These are phyloP conservation scores for Aspergillus alliaceus DNA, from an alignment of 2,329 filamentous ascomycete species.

Conservation along the genomic window DNA sequence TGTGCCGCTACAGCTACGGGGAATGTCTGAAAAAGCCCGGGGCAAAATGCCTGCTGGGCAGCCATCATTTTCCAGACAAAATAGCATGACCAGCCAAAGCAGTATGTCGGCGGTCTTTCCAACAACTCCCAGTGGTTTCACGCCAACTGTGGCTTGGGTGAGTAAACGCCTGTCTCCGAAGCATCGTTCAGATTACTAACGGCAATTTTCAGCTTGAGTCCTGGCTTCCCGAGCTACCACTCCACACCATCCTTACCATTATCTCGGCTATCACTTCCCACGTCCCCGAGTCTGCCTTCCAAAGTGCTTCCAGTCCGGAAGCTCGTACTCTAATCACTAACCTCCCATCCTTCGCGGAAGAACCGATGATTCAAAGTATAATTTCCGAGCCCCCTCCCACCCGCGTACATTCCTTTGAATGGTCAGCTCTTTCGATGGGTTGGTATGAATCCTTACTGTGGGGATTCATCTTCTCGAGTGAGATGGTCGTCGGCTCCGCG, in stretches of 20 bases:
- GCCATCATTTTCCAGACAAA: conserved; percentile 83
- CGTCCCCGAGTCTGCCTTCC: conserved; percentile 50
- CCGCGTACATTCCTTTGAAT: conserved; percentile 87
- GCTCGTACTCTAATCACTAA: conserved; percentile 44
- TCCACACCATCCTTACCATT: conserved; percentile 80
- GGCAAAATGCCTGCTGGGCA: conserved; percentile 90
- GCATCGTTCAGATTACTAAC: conserved; percentile 14
- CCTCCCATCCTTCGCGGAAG: conserved; percentile 44
- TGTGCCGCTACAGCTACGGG: conserved; percentile 76
- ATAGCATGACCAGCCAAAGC: conserved; percentile 78
- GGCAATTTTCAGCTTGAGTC: conserved; percentile 66
- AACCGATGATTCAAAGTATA: conserved; percentile 66
- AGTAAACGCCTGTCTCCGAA: conserved; percentile 19
- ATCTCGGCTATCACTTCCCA: conserved; percentile 62
- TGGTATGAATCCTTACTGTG: conserved; percentile 97
- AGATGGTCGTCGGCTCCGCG: conserved; percentile 66
- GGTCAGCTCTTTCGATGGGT: conserved; percentile 83
- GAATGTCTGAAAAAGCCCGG: conserved; percentile 95
- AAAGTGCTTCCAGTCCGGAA: conserved; percentile 37
- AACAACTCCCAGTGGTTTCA: conserved; percentile 60
- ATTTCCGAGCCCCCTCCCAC: conserved; percentile 67
- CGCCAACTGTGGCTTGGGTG: conserved; percentile 75
- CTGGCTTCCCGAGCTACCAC: conserved; percentile 87
- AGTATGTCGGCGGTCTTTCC: conserved; percentile 62
- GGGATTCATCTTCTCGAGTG: conserved; percentile 87